phyloP scores from a whole-genome alignment of 371 early-diverging fungal genomes.

The Dichotomocladium elegans region DNA sequence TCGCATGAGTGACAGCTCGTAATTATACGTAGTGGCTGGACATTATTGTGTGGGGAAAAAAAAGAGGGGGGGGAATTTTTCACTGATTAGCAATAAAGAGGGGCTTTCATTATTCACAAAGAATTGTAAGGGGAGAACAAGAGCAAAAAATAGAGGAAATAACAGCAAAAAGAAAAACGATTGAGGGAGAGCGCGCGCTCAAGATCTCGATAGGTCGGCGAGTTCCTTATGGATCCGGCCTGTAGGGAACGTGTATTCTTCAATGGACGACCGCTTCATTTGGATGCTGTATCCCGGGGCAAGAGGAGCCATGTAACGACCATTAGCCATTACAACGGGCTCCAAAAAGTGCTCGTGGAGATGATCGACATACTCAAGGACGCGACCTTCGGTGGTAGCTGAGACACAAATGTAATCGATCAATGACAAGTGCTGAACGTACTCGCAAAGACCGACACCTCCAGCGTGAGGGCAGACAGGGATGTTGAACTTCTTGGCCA shows the following conservation, averaged over 20 bases:
- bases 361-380: slow-evolving; percentile 49
- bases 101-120: too few species aligned
- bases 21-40: too few species aligned
- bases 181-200: too few species aligned
- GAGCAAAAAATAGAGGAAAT: too few species aligned
- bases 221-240: slow-evolving; percentile 33
- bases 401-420: slow-evolving; percentile 50
- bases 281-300: slow-evolving; percentile 45
- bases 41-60: too few species aligned
- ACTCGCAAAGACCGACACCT: slow-evolving; percentile 48
- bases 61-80: too few species aligned
- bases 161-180: too few species aligned
- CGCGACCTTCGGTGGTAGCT: slow-evolving; percentile 38
- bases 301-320: slow-evolving; percentile 35
- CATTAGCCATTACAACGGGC: slow-evolving; percentile 41
- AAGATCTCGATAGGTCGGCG: too few species aligned
- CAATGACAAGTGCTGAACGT: slow-evolving; percentile 47
- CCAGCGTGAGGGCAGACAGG: slow-evolving; percentile 53
- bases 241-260: slow-evolving; percentile 42
- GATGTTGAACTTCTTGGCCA: slow-evolving; percentile 48
- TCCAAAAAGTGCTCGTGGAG: slow-evolving; percentile 48
- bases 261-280: slow-evolving; percentile 48
- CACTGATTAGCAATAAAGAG: too few species aligned
- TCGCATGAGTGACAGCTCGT: too few species aligned
- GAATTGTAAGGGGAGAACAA: too few species aligned